phyloP scores from a whole-genome alignment of 139 green algal species.

The Chlamydomonas asymmetrica region DNA sequence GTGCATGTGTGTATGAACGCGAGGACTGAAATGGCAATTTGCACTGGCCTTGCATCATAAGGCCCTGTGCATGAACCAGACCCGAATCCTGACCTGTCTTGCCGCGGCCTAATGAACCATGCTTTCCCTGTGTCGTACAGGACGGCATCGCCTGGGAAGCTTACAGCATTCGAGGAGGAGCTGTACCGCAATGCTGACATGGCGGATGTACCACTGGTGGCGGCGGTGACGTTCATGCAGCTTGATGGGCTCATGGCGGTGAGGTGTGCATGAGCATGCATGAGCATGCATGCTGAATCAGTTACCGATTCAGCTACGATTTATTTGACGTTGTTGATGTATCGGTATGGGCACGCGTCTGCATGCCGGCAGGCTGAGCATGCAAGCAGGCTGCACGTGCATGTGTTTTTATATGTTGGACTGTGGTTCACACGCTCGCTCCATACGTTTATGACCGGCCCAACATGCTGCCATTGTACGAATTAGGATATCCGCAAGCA shows the following conservation, averaged over 20 bases:
- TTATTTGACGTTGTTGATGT: neutral
- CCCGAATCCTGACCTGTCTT: too few relatives aligned
- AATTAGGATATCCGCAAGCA: too few relatives aligned
- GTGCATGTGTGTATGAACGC: neutral
- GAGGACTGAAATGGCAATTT: neutral
- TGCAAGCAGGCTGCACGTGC: too few relatives aligned
- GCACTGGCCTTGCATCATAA: neutral
- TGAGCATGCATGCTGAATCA: too few relatives aligned
- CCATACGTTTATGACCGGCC: too few relatives aligned
- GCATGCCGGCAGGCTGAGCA: neutral
- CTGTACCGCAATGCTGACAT: constrained; percentile 70
- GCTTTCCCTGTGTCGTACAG: constrained; percentile 30
- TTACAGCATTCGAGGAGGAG: constrained; percentile 87
- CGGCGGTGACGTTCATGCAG: constrained; percentile 42
- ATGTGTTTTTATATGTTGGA: too few relatives aligned
- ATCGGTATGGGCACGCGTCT: neutral
- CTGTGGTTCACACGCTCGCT: too few relatives aligned
- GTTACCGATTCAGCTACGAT: neutral
- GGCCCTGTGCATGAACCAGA: neutral
- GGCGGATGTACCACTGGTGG: constrained; percentile 69
- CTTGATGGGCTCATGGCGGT: too few relatives aligned
- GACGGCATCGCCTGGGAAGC: constrained; percentile 71
- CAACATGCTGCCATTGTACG: too few relatives aligned
- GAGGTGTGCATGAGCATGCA: constrained; percentile 20
- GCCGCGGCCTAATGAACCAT: too few relatives aligned